phyloP scores from a whole-genome alignment of 2,329 filamentous ascomycete genomes.

The Aspergillus ibericus region DNA sequence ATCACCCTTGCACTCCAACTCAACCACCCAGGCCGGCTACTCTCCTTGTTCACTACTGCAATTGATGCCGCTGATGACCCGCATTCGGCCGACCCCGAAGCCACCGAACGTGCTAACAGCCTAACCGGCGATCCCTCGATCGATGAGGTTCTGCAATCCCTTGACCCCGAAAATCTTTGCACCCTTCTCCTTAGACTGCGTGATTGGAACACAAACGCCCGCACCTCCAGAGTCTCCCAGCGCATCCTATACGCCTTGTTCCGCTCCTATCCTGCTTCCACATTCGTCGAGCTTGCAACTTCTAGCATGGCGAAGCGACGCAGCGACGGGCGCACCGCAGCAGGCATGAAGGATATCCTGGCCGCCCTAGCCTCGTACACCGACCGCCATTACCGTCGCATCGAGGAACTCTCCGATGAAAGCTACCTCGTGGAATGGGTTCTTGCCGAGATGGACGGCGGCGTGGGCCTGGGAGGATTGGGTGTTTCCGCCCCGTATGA shows the following conservation, averaged over 20 bases:
- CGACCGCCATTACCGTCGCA: slow-evolving; percentile 84
- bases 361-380: slow-evolving; percentile 89
- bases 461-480: slow-evolving; percentile 47
- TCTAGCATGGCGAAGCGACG: slow-evolving; percentile 30
- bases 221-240: slow-evolving; percentile 82
- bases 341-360: slow-evolving; percentile 77
- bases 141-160: slow-evolving; percentile 75
- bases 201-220: slow-evolving; percentile 97
- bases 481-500: slow-evolving; percentile 22
- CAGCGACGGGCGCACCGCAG: slow-evolving; percentile 41
- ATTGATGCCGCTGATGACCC: slow-evolving; percentile 69
- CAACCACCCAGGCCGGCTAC: slow-evolving; percentile 86
- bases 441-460: slow-evolving; percentile 83
- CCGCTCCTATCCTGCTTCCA: slow-evolving; percentile 74
- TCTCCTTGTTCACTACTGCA: slow-evolving; percentile 80
- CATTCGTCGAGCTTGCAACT: slow-evolving; percentile 68
- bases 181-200: slow-evolving; percentile 75
- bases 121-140: slow-evolving; percentile 58
- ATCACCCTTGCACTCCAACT: slow-evolving; percentile 89
- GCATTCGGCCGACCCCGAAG: slow-evolving; percentile 34
- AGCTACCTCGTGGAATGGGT: slow-evolving; percentile 95
- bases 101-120: slow-evolving; percentile 30
- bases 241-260: slow-evolving; percentile 78
- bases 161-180: slow-evolving; percentile 85
- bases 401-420: slow-evolving; percentile 89